Base-by-base conservation (phyloP, 2,329 filamentous ascomycete species). In the Gliomastix tumulicola region DNA sequence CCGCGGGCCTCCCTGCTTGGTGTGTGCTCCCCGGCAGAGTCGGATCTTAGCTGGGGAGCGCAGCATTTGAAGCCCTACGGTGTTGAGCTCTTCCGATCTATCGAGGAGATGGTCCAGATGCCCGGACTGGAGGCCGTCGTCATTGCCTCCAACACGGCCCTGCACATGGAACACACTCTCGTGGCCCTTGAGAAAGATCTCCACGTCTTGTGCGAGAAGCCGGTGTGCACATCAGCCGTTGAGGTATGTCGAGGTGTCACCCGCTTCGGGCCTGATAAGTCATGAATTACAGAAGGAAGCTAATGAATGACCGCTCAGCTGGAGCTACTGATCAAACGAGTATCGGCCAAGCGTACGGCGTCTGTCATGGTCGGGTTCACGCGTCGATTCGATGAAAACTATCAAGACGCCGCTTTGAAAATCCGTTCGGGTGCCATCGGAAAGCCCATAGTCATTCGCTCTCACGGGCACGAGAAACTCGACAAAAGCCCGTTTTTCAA, bases 401-500 rank as follows among this genome's bases (percentile, higher is more conserved):
- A 84, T 63, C 67, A 76, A 35, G 68, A 79, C 34, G 80, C 79
- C 16, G 68, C 64, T 50, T 47, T 58, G 12, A 68, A 72, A 42
- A 68, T 76, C 49, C 53, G 66, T n/a, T 46, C 54, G 0, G 68
- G 64, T 50, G 45, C 62, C 28, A 82, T 84, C 40, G 81, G 80
- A 10, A 63, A 68, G 2, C 72, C 77, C 6, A 69, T 71, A 7
- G 65, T 84, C 31, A 66, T 84, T 48, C 76, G 79, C 48, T 75
- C 68, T 32, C 79, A 84, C 55, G 84, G 79, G 4, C 82, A 78
- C 57, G 80, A 84, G 57, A 80, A 76, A 52, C 70, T 76, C 41
- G 77, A 83, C 44, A 74, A 77, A 1, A 68, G 66, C 0, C 79
- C 79, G 33, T 84, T 82, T 65, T 84, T 83, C 54, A 76, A 84